Conservation (phyloP, 2,329 filamentous ascomycete genomes). For the Tolypocladium tropicale region DNA sequence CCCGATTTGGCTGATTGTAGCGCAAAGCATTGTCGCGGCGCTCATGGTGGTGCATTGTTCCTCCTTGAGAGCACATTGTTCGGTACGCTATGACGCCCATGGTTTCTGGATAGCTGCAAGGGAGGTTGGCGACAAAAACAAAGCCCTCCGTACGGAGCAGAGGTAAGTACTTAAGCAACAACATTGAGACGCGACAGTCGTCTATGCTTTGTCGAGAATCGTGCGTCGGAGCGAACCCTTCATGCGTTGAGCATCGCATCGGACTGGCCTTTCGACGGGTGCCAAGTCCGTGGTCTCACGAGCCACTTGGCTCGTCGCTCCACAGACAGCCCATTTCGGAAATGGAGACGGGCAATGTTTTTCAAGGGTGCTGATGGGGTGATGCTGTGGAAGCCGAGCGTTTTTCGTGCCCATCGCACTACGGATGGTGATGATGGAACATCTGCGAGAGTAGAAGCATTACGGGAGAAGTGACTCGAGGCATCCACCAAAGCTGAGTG, state of each 20-base stretch:
- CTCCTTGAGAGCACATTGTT: not conserved
- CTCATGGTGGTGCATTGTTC: not conserved
- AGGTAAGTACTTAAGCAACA: no score
- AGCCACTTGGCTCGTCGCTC: not conserved
- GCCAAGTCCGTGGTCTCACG: not conserved
- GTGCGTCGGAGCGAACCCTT: no score
- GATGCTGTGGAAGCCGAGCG: not conserved
- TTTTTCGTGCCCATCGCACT: no score
- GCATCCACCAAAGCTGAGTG: not conserved
- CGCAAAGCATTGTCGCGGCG: not conserved
- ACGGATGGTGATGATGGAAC: not conserved
- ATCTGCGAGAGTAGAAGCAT: not conserved
- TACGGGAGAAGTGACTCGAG: not conserved
- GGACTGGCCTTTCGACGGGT: not conserved
- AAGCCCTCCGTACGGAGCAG: no score
- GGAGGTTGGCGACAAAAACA: no score
- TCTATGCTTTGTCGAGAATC: no score
- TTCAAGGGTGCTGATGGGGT: no score
- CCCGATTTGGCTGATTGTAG: not conserved
- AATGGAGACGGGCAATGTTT: no score
- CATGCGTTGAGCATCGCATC: no score
- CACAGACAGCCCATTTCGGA: not conserved
- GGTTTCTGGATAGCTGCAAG: not conserved
- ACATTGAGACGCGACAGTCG: no score
- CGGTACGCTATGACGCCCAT: not conserved